Conservation (phyloP, 1,284 basidiomycete genomes). For the Austroboletus olivaceoglutinosus region DNA sequence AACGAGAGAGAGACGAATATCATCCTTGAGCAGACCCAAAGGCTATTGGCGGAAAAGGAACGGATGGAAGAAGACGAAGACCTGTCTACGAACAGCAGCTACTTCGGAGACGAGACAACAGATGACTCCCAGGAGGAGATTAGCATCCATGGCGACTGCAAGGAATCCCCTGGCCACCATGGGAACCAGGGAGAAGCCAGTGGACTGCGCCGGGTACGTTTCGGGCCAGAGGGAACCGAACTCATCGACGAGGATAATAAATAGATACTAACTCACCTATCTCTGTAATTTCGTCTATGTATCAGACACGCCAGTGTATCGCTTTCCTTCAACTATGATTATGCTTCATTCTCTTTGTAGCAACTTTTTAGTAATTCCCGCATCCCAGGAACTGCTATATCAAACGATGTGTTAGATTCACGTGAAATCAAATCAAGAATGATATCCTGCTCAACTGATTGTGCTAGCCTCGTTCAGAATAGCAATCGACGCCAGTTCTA, state of each 20-base stretch:
- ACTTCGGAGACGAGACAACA: conserved; percentile 17
- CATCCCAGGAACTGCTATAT: no score
- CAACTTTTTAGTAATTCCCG: no score
- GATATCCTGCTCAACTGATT: no score
- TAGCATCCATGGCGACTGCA: not conserved
- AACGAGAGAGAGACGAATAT: conserved; percentile 16
- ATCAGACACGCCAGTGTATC: not conserved
- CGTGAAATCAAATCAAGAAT: not conserved
- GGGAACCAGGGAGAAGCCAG: conserved; percentile 9
- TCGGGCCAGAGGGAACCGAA: conserved; percentile 24
- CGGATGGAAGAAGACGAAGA: conserved; percentile 8
- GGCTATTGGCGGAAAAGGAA: conserved; percentile 18
- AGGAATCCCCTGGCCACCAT: conserved; percentile 15
- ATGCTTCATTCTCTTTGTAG: no score
- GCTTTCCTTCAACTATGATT: not conserved
- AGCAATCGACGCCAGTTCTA: no score
- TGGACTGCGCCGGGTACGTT: not conserved
- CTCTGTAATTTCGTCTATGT: not conserved
- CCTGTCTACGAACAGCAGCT: conserved; percentile 2
- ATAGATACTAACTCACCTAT: not conserved
- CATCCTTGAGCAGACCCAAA: conserved; percentile 17
- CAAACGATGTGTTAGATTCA: not conserved
- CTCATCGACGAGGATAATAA: conserved; percentile 7
- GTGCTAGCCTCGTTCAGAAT: no score
- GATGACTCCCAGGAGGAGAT: conserved; percentile 1